Evolutionary conservation across 2,329 filamentous ascomycete species (phyloP), one percentile per base, ranked within the genome.

Genomic region (Fusarium brevicatenulatum): DNA sequence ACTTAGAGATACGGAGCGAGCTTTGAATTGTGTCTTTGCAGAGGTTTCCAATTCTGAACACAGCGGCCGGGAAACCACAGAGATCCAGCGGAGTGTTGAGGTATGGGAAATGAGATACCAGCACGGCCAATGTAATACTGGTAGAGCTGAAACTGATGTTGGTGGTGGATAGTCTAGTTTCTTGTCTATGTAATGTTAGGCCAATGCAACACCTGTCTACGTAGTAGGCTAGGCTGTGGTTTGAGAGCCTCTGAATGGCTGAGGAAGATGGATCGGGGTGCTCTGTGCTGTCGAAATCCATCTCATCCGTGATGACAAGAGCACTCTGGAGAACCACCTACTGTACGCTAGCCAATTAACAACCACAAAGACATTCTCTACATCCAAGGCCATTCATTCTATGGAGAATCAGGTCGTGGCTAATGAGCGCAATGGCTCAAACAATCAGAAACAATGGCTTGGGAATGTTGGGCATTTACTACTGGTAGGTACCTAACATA

Each of bases 161-260:
- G 42, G 32, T 28, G 64, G 61, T 49, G 63, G 63, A 9, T 60
- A 72, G 66, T 76, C 74, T 60, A 72, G 66, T 76, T 76, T 64
- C 47, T 60, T 44, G 56, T 52, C 63, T 43, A 34, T 4, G 32
- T 34, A 56, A 64, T 67, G 49, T 63, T 21, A 66, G 56, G 42
- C 49, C 34, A 56, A 70, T 54, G 69, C 71, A 56, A 59, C 63
- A 72, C 58, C 63, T 73, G 59, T 53, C 28, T 68, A 42, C 18
- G 18, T 19, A 19, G 36, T 37, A 37, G 36, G 36, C 36, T 37
- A 34, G 60, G 63, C 49, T 43, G 58, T 61, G 61, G 69, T 63
- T 68, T 66, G 56, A 43, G 50, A 46, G 67, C 63, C 42, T 65
- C 56, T 56, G 56, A 65, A 58, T 70, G 70, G 70, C 65, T 56